Percentiles rank a stretch among this genome's conserved stretches.
Evolutionary conservation across 1,284 basidiomycete species (phyloP).

Genomic region (Albatrellus sp.): DNA sequence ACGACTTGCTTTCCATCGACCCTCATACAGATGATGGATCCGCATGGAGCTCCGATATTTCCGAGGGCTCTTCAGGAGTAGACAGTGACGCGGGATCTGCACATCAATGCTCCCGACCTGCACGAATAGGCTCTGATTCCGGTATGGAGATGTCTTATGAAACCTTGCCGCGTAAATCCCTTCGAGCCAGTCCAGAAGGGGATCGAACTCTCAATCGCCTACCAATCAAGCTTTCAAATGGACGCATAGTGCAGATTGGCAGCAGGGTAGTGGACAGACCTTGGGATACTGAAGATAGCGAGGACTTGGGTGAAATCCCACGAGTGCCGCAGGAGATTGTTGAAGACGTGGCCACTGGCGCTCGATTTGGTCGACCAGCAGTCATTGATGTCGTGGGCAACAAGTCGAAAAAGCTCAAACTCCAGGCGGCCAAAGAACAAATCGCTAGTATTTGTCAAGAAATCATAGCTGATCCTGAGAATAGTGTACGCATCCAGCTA

Average conservation of each 20-base stretch:
- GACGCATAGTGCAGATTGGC: slow-evolving; percentile 50
- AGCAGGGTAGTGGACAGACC: slow-evolving; percentile 18
- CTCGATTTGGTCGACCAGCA: slow-evolving; percentile 72
- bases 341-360: slow-evolving; percentile 62
- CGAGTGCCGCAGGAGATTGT: slow-evolving; percentile 5
- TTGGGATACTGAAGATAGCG: slow-evolving; percentile 23
- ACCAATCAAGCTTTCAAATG: slow-evolving; percentile 78
- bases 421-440: slow-evolving; percentile 81
- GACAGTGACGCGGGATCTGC: slow-evolving; percentile 7
- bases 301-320: slow-evolving; percentile 26
- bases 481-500: slow-evolving; percentile 41
- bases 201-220: slow-evolving; percentile 52
- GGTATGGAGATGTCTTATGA: slow-evolving; percentile 69
- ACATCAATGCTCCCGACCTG: neutral
- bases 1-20: slow-evolving; percentile 54
- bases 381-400: slow-evolving; percentile 64
- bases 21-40: slow-evolving; percentile 48
- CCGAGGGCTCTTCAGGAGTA: slow-evolving; percentile 14
- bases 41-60: slow-evolving; percentile 38
- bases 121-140: slow-evolving; percentile 26
- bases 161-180: slow-evolving; percentile 38
- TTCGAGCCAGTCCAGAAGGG: slow-evolving; percentile 29
- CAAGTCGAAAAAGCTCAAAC: slow-evolving; percentile 53
- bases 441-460: slow-evolving; percentile 84
- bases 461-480: slow-evolving; percentile 78